Evolutionary conservation across 495 filamentous ascomycete species (phyloP), one percentile per base, ranked within the genome.

Genomic region (Neurospora sp.): DNA sequence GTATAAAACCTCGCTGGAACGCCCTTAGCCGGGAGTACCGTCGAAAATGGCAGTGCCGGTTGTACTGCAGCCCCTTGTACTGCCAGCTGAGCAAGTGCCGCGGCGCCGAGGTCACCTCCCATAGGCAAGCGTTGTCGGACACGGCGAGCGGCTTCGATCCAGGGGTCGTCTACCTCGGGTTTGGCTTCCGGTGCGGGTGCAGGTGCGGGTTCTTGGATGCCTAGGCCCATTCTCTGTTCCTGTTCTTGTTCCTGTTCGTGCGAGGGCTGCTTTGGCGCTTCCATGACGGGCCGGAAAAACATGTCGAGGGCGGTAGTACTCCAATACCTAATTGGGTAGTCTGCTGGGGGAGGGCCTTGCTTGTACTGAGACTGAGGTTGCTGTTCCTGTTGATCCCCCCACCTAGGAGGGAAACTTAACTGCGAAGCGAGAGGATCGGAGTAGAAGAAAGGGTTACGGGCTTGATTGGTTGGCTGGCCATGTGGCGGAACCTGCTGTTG

Each of bases 381-480:
- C 54, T 66, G 54, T 66, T 66, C 15, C 28, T 34, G 28, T 36
- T 66, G 54, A 21, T 48, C 69, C 15, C 71, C 5, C 72, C 74
- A 71, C 39, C 37, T 28, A 15, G 78, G 78, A 34, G 78, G 73
- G 21, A 42, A 77, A 6, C 70, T 28, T 1, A 78, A 19, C 3
- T 69, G 71, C 3, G 66, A 45, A 0, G 45, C 70, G 15, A 78
- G 15, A 5, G 79, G 73, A 31, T 79, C 79, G 0, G 59, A 28
- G 9, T 73, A 72, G 24, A 74, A 79, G 45, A 78, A 79, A 0
- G 77, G 72, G 6, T 79, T 73, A 0, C n/a, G 31, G 28, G 37
- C 13, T 24, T 40, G 39, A 13, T 39, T 39, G 4, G 39, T 6
- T 39, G 10, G 19, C 40, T 59, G 39, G 8, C 28, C 24, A 7